phyloP scores from a whole-genome alignment of 345 rosid species.

The Arabidopsis thaliana region TAIR10.1 NC_003070.9:7122501-7123000 shows the following conservation, averaged over 20 bases:
- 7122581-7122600: constrained; percentile 96
- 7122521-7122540: constrained; percentile 95
- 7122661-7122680: neutral
- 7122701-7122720: constrained; percentile 12
- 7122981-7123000: constrained; percentile 14
- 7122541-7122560: constrained; percentile 96
- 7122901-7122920: constrained; percentile 5
- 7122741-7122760: constrained; percentile 99
- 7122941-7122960: constrained; percentile 23
- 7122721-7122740: constrained; percentile 68
- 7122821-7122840: constrained; percentile 72
- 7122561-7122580: constrained; percentile 83
- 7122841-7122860: constrained; percentile 29
- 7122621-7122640: constrained; percentile 22
- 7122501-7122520: constrained; percentile 88
- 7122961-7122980: constrained; percentile 8
- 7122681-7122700: neutral
- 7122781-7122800: constrained; percentile 97
- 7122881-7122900: constrained; percentile 11
- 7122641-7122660: neutral
- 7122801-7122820: constrained; percentile 66
- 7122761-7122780: constrained; percentile 99
- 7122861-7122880: constrained; percentile 22
- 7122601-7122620: constrained; percentile 71
- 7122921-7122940: constrained; percentile 8